Percentiles rank a stretch among this genome's conserved stretches.
Conservation (phyloP, 2,329 filamentous ascomycete species). For the Pseudocercospora macadamiae region DNA sequence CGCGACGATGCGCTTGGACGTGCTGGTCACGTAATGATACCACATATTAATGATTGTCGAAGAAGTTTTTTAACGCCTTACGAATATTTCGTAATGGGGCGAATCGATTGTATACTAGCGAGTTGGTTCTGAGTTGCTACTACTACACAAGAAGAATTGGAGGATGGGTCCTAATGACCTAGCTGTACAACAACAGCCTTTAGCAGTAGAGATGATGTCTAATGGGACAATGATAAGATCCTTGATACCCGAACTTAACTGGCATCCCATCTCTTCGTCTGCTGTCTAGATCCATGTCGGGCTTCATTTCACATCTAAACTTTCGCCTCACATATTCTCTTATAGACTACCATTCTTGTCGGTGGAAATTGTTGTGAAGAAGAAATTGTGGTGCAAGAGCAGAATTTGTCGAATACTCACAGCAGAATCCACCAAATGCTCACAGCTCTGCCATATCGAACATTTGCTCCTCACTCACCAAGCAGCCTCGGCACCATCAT, state of each 20-base stretch:
- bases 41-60: conserved; percentile 15
- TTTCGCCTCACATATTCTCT: background rate
- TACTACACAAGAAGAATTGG: too few species aligned
- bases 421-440: background rate
- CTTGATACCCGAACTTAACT: background rate
- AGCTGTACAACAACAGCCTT: background rate
- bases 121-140: too few species aligned
- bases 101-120: background rate
- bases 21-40: conserved; percentile 21
- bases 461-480: background rate
- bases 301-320: background rate
- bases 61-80: background rate
- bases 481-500: background rate
- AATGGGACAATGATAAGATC: background rate
- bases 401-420: too few species aligned
- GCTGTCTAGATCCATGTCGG: background rate
- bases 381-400: background rate
- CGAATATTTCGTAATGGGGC: background rate
- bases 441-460: background rate
- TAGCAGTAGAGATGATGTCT: conserved; percentile 3
- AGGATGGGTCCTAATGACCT: background rate
- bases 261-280: background rate
- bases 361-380: background rate
- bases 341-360: too few species aligned
- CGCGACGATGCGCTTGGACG: conserved; percentile 4